phyloP scores from a whole-genome alignment of 495 filamentous ascomycete genomes.

The Massariosphaeria phaeospora region DNA sequence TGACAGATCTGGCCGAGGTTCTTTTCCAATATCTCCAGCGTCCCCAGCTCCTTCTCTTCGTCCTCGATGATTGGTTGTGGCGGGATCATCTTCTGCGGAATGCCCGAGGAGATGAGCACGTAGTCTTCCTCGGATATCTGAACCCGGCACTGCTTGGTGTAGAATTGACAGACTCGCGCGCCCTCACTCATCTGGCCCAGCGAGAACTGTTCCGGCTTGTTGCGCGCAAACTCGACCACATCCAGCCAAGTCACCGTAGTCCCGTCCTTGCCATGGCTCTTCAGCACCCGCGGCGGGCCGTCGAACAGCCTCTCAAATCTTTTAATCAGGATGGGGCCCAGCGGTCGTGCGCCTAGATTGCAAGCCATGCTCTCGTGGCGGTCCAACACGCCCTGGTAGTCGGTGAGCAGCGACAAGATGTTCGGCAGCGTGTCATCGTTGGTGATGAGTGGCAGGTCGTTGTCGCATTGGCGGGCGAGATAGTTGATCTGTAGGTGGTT shows the following conservation, averaged over 20 bases:
- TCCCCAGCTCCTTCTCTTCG: conserved; percentile 77
- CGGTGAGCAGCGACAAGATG: conserved; percentile 62
- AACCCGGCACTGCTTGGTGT: conserved; percentile 71
- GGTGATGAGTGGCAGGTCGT: conserved; percentile 58
- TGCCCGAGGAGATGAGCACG: conserved; percentile 71
- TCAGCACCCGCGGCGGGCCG: conserved; percentile 66
- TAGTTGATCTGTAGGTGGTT: conserved; percentile 79
- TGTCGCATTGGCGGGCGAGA: conserved; percentile 58
- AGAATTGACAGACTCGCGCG: conserved; percentile 69
- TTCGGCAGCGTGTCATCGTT: conserved; percentile 56
- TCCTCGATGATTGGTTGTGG: conserved; percentile 79
- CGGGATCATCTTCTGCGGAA: conserved; percentile 77
- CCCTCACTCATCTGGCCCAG: conserved; percentile 64
- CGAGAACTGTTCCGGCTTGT: conserved; percentile 73
- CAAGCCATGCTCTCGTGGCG: conserved; percentile 80
- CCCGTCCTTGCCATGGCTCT: conserved; percentile 58
- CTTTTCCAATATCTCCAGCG: conserved; percentile 75
- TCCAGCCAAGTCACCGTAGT: conserved; percentile 72
- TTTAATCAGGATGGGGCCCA: conserved; percentile 76
- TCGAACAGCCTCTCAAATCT: conserved; percentile 83
- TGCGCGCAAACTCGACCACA: conserved; percentile 76
- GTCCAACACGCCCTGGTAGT: conserved; percentile 78
- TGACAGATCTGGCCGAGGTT: conserved; percentile 69
- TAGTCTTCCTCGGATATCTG: conserved; percentile 87
- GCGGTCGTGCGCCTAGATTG: conserved; percentile 76